Conservation (phyloP, 2,329 filamentous ascomycete genomes). For the Calonectria henricotiae region DNA sequence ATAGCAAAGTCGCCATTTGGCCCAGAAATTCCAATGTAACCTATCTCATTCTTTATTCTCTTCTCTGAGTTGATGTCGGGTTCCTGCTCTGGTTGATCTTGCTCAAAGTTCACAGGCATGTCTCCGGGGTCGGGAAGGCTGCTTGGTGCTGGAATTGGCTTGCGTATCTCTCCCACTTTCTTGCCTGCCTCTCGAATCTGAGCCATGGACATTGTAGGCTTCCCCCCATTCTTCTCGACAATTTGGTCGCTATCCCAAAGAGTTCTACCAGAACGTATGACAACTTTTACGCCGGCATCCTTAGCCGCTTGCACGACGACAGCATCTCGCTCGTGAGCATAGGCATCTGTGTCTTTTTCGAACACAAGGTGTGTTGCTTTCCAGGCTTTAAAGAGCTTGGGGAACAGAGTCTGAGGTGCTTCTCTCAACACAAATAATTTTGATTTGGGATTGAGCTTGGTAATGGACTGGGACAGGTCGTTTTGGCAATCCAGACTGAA, state of each 20-base stretch:
- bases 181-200: conserved; percentile 77
- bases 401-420: conserved; percentile 79
- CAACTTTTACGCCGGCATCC: conserved; percentile 77
- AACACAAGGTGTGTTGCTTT: conserved; percentile 83
- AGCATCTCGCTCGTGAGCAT: conserved; percentile 77
- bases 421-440: conserved; percentile 82
- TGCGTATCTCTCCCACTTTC: conserved; percentile 75
- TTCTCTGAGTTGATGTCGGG: conserved; percentile 75
- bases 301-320: conserved; percentile 73
- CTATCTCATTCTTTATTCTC: conserved; percentile 69
- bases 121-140: conserved; percentile 77
- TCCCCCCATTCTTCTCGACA: conserved; percentile 76
- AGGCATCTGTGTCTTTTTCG: conserved; percentile 84
- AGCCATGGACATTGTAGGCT: conserved; percentile 82
- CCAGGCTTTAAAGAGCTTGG: conserved; percentile 83
- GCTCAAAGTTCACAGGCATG: conserved; percentile 73
- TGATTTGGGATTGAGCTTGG: conserved; percentile 78
- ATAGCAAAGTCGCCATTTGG: conserved; percentile 79
- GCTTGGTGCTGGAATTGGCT: conserved; percentile 74
- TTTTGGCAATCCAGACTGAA: conserved; percentile 79
- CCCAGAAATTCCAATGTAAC: conserved; percentile 76
- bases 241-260: conserved; percentile 83
- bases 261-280: conserved; percentile 77
- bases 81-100: conserved; percentile 65
- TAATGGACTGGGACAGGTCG: conserved; percentile 78